Percentiles rank a stretch among this genome's conserved stretches.
These are phyloP conservation scores for Termitomyces sp. DNA, from an alignment of 768 basidiomycete genomes.

Conservation along the genomic window DNA sequence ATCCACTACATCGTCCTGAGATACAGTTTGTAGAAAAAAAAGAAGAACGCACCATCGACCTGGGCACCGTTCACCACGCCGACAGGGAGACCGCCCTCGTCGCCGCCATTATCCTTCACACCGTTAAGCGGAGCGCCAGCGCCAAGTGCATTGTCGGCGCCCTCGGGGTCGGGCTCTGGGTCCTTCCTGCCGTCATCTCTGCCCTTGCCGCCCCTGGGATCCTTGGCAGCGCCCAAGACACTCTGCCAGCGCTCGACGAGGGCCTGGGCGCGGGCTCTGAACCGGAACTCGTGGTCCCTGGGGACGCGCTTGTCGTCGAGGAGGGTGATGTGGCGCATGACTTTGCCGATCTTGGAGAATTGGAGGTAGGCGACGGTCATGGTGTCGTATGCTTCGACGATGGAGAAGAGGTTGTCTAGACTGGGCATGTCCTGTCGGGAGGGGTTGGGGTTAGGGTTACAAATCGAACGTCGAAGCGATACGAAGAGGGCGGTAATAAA, in stretches of 20 bases:
- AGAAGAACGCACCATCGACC: not conserved
- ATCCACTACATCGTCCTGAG: not conserved
- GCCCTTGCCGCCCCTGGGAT: not conserved
- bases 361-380: constrained; percentile 71
- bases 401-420: constrained; percentile 59
- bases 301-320: constrained; percentile 46
- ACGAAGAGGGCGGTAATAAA: too few relatives aligned
- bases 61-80: too few relatives aligned
- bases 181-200: not conserved
- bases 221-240: constrained; percentile 24
- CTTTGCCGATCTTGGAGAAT: constrained; percentile 72
- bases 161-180: too few relatives aligned
- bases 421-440: constrained; percentile 59
- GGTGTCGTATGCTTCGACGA: constrained; percentile 61
- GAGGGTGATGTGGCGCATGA: constrained; percentile 72
- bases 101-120: not conserved
- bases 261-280: constrained; percentile 55
- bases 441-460: too few relatives aligned
- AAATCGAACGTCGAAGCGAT: too few relatives aligned
- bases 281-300: constrained; percentile 46
- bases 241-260: constrained; percentile 59
- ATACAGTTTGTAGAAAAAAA: too few relatives aligned
- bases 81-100: not conserved
- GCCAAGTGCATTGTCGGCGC: too few relatives aligned
- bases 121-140: too few relatives aligned